Evolutionary conservation across 306 rosid genomes (phyloP).

Genomic region (Luffa aegyptiaca): DNA sequence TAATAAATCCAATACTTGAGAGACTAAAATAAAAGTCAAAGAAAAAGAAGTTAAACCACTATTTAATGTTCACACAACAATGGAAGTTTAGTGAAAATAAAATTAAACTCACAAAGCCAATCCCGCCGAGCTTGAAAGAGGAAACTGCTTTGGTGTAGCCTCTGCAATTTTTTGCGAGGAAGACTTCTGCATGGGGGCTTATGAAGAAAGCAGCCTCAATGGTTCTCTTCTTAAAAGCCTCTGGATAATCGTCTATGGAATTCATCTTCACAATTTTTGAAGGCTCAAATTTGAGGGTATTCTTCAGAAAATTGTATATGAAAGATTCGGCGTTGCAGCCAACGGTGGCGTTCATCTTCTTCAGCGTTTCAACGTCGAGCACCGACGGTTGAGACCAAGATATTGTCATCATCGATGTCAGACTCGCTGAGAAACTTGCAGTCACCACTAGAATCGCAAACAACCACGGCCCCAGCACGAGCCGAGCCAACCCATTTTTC

Average conservation of each 20-base stretch:
- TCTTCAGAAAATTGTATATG: slow-evolving; percentile 19
- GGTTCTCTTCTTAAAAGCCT: slow-evolving; percentile 28
- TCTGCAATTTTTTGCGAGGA: slow-evolving; percentile 37
- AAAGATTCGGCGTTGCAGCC: slow-evolving; percentile 48
- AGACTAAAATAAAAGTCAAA: background rate
- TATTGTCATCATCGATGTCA: slow-evolving; percentile 37
- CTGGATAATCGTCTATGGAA: slow-evolving; percentile 31
- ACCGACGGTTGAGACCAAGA: slow-evolving; percentile 40
- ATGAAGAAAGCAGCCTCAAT: slow-evolving; percentile 56
- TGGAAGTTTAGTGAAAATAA: no score
- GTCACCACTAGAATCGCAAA: slow-evolving; percentile 29
- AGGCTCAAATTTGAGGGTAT: slow-evolving; percentile 14
- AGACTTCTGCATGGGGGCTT: slow-evolving; percentile 46
- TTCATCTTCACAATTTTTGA: slow-evolving; percentile 22
- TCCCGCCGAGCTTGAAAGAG: slow-evolving; percentile 34
- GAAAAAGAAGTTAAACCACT: no score
- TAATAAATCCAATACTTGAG: background rate
- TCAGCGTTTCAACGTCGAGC: slow-evolving; percentile 23
- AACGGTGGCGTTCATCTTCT: slow-evolving; percentile 18
- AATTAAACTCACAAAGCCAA: slow-evolving; percentile 36
- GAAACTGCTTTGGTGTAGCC: slow-evolving; percentile 26
- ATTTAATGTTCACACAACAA: no score
- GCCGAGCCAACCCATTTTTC: slow-evolving; percentile 31
- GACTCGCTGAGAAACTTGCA: slow-evolving; percentile 42
- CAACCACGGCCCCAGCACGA: slow-evolving; percentile 52